These are phyloP conservation scores for Naganishia cerealis DNA, from an alignment of 1,284 basidiomycete genomes.

Conservation along the genomic window DNA sequence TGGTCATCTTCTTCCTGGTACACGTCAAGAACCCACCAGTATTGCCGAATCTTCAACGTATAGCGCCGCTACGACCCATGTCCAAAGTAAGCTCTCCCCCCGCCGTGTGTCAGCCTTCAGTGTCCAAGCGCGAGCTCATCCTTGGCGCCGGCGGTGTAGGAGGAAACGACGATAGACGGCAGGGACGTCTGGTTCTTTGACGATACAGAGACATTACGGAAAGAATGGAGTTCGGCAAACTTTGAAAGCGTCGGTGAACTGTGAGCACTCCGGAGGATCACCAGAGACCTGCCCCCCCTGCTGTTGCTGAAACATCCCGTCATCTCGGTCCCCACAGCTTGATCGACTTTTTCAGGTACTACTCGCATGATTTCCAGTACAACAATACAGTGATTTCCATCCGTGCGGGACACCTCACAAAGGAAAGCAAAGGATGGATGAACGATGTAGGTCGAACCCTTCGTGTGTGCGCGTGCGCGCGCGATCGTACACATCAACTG, in stretches of 20 bases:
- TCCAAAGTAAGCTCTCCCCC: slow-evolving; percentile 58
- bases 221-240: slow-evolving; percentile 91
- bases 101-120: too few species aligned
- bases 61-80: slow-evolving; percentile 79
- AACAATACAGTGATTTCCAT: slow-evolving; percentile 89
- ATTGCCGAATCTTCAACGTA: slow-evolving; percentile 84
- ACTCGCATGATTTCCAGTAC: slow-evolving; percentile 88
- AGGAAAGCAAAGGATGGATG: slow-evolving; percentile 89
- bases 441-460: slow-evolving; percentile 67
- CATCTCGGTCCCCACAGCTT: slow-evolving; percentile 59
- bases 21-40: slow-evolving; percentile 95
- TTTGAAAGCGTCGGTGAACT: slow-evolving; percentile 89
- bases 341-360: slow-evolving; percentile 97
- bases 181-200: slow-evolving; percentile 95
- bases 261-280: slow-evolving; percentile 55
- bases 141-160: slow-evolving; percentile 56
- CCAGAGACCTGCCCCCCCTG: not conserved
- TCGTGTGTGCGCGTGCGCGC: slow-evolving; percentile 76
- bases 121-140: slow-evolving; percentile 22
- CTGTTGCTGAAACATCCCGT: not conserved
- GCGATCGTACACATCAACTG: too few species aligned
- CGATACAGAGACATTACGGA: slow-evolving; percentile 82
- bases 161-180: slow-evolving; percentile 82
- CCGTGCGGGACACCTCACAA: slow-evolving; percentile 81
- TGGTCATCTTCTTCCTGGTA: slow-evolving; percentile 94